Evolutionary conservation across 768 basidiomycete genomes (phyloP), one percentile per base, ranked within the genome.

Genomic region (Exsudoporus frostii): DNA sequence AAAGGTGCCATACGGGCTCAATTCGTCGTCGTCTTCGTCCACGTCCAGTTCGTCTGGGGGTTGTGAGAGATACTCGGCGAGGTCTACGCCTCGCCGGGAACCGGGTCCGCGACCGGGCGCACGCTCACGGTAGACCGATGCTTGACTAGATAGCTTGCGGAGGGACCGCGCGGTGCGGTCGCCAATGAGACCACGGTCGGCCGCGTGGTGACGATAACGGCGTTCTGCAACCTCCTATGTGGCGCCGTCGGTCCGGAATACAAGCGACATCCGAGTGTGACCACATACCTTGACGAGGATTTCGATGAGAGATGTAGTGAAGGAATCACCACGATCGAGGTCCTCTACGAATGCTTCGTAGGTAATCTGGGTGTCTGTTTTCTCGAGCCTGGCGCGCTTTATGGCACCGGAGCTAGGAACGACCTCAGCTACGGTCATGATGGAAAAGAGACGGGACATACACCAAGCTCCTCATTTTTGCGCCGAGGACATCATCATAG

Each of bases 381-480:
- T 82, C 65, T 90, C 89, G 25, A 88, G 76, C 54, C 78, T 79
- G 25, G 83, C 74, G 50, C 90, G 78, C 59, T 81, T 82, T 58
- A 90, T 83, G 45, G 89, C 82, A 49, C 90, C 87, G 59, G 82
- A 80, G 63, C 88, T 90, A 60, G 25, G 46, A n/a, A 13, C 3
- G 20, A 5, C 32, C 22, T 61, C 19, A 60, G 51, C 17, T 29
- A 19, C 20, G 55, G 25, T 37, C 22, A 41, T 14, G 27, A 39
- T 15, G 17, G 34, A 43, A 37, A 27, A 42, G 42, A 41, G 36
- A 46, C 14, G 34, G 15, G 30, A 68, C 88, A 64, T 81, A 92
- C 90, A 90, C 84, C 62, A 92, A 65, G 60, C 74, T 82, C 72
- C 85, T 88, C 59, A 92, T 77, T 81, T 91, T 92, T 54, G 80